Evolutionary conservation across 495 filamentous ascomycete genomes (phyloP).

Genomic region (Neurospora hispaniola): DNA sequence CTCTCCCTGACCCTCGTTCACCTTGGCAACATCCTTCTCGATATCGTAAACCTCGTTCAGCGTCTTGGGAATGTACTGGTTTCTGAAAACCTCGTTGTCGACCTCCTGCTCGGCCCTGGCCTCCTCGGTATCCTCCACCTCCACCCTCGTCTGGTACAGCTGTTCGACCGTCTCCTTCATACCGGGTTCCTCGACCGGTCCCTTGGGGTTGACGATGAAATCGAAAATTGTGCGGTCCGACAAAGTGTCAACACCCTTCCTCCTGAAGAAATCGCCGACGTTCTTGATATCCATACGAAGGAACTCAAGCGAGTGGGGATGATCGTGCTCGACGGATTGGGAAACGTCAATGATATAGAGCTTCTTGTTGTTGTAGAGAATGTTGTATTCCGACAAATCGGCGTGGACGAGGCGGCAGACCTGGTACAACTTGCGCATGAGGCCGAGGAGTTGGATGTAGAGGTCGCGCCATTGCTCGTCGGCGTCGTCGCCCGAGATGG

Average conservation of each 20-base stretch:
- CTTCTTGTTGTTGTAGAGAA: conserved; percentile 74
- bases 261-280: conserved; percentile 77
- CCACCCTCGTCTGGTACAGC: conserved; percentile 29
- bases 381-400: conserved; percentile 94
- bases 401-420: conserved; percentile 85
- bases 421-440: conserved; percentile 89
- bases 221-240: conserved; percentile 64
- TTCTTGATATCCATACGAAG: conserved; percentile 98
- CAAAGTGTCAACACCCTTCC: conserved; percentile 70
- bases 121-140: conserved; percentile 32
- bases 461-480: conserved; percentile 69
- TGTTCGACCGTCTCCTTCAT: conserved; percentile 34
- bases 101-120: conserved; percentile 46
- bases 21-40: conserved; percentile 74
- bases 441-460: conserved; percentile 72
- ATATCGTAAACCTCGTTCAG: conserved; percentile 92
- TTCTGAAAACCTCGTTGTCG: conserved; percentile 83
- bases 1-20: conserved; percentile 58
- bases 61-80: conserved; percentile 91
- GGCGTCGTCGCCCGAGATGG: conserved; percentile 35
- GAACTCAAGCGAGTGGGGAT: conserved; percentile 84
- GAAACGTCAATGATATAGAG: conserved; percentile 95
- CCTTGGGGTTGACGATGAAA: conserved; percentile 58
- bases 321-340: conserved; percentile 92
- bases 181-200: conserved; percentile 36